Evolutionary conservation across 2,329 filamentous ascomycete genomes (phyloP).

Genomic region (Huntiella moniliformis): DNA sequence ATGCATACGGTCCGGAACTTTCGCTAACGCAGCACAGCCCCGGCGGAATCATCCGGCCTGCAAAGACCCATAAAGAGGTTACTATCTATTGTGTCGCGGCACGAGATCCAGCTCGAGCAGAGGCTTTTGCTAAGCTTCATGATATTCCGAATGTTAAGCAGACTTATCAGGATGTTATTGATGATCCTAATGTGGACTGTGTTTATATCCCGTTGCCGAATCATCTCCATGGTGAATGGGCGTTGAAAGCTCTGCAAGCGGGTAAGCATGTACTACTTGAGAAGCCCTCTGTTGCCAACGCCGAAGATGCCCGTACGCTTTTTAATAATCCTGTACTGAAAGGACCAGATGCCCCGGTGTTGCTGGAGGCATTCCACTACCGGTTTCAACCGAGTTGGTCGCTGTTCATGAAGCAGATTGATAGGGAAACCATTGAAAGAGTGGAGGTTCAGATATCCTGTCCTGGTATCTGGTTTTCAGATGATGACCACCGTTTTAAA

Average conservation of each 20-base stretch:
- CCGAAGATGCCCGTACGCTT: constrained; percentile 24
- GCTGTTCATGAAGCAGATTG: constrained; percentile 18
- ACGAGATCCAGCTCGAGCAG: constrained; percentile 27
- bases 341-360: constrained; percentile 21
- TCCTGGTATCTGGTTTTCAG: constrained; percentile 17
- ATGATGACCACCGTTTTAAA: constrained; percentile 26
- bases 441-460: constrained; percentile 18
- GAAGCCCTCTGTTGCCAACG: constrained; percentile 7
- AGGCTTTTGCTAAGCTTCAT: constrained; percentile 31
- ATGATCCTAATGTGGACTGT: constrained; percentile 24
- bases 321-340: constrained; percentile 22
- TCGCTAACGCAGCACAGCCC: constrained; percentile 16
- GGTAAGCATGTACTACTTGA: constrained; percentile 29
- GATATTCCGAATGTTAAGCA: constrained; percentile 29
- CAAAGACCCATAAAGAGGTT: constrained; percentile 33
- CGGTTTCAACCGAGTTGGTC: constrained; percentile 30
- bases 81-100: constrained; percentile 34
- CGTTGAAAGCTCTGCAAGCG: constrained; percentile 24
- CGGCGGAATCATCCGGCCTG: constrained; percentile 26
- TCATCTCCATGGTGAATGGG: constrained; percentile 26
- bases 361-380: constrained; percentile 35
- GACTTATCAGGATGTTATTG: constrained; percentile 25
- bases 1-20: too few species aligned
- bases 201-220: constrained; percentile 32
- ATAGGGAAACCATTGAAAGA: constrained; percentile 20